These are phyloP conservation scores for Tetrapisispora iriomotensis DNA, from an alignment of 805 yeast genomes.

Conservation along the genomic window DNA sequence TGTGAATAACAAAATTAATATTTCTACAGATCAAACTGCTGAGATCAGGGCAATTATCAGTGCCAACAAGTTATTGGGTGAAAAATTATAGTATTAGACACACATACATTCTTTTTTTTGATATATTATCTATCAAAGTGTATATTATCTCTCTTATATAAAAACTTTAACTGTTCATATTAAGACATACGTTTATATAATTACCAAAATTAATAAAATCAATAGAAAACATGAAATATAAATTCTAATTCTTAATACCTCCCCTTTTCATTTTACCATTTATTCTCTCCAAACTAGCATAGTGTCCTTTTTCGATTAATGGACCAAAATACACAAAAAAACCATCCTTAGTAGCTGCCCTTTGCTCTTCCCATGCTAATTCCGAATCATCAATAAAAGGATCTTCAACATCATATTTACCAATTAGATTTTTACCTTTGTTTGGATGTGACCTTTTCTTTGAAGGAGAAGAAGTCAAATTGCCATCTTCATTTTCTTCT, in stretches of 20 bases:
- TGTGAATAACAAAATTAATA: neutral
- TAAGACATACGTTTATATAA: neutral
- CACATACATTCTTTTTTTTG: neutral
- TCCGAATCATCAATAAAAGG: slow-evolving; percentile 97
- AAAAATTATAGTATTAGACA: neutral
- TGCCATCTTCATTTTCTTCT: slow-evolving; percentile 13
- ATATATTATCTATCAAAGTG: too few relatives aligned
- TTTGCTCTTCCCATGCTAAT: slow-evolving; percentile 83
- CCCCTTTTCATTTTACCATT: slow-evolving; percentile 36
- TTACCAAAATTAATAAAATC: neutral
- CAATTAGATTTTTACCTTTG: slow-evolving; percentile 62
- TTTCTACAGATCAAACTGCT: neutral
- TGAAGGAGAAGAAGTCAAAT: slow-evolving; percentile 12
- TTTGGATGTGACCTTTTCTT: slow-evolving; percentile 31
- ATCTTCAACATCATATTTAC: slow-evolving; percentile 85
- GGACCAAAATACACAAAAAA: slow-evolving; percentile 95
- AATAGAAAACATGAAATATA: neutral
- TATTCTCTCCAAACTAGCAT: slow-evolving; percentile 38
- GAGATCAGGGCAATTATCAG: neutral
- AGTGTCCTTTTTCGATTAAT: slow-evolving; percentile 51
- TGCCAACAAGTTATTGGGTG: neutral
- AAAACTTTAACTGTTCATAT: too few relatives aligned
- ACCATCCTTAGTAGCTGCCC: slow-evolving; percentile 88
- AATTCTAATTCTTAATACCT: slow-evolving; percentile 27
- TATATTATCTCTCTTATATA: too few relatives aligned